Conservation (phyloP, 257 asterid species). For the Solanum sejunctum region DNA sequence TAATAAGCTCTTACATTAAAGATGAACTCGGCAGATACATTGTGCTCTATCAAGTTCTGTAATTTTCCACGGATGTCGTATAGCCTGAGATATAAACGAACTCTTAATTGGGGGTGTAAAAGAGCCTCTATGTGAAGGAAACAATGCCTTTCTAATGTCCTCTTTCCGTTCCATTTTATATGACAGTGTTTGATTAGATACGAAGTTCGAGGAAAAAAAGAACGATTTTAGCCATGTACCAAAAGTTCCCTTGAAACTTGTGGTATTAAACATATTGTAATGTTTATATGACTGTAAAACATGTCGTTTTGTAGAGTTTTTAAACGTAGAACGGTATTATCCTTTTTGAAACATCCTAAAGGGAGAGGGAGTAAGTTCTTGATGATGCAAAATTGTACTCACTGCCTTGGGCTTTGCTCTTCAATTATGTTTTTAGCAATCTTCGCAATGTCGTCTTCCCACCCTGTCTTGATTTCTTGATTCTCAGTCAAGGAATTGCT, state of each 20-base stretch:
- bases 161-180: background rate
- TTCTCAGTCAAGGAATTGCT: constrained; percentile 28
- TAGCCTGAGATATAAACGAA: constrained; percentile 31
- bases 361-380: background rate
- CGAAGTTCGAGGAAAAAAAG: background rate
- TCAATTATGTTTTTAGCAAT: constrained; percentile 56
- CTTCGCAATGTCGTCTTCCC: constrained; percentile 74
- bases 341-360: background rate
- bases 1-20: constrained; percentile 38
- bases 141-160: background rate
- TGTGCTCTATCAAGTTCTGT: constrained; percentile 71
- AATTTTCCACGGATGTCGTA: constrained; percentile 63
- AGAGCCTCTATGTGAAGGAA: background rate
- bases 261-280: background rate
- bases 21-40: constrained; percentile 63
- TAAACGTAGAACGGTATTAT: background rate
- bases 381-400: constrained; percentile 14
- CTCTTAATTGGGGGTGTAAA: background rate
- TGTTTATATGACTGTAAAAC: background rate
- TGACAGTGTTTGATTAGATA: background rate
- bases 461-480: constrained; percentile 61
- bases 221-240: background rate
- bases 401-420: constrained; percentile 87
- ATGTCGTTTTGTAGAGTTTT: background rate
- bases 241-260: background rate